These are phyloP conservation scores for Geotrichum bryndzae DNA, from an alignment of 1,139 yeast genomes.

Conservation along the genomic window DNA sequence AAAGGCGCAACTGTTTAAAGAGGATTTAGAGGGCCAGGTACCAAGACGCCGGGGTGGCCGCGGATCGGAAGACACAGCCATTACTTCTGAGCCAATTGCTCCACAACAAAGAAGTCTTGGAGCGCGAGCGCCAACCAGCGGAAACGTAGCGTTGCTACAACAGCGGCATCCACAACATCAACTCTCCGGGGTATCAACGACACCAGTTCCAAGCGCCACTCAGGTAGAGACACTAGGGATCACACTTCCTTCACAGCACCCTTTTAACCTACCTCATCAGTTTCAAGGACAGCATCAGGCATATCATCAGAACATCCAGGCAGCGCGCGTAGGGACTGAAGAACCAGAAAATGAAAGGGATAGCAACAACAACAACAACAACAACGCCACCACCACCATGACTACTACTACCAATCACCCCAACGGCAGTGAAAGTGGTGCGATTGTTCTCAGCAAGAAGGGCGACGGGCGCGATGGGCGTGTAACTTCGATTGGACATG, in stretches of 20 bases:
- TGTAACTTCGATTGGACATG: background rate
- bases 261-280: slow-evolving; percentile 1
- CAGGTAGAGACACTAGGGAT: background rate
- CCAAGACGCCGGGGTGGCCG: background rate
- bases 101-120: slow-evolving; percentile 7
- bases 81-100: background rate
- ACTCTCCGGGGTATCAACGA: background rate
- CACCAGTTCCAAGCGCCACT: background rate
- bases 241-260: slow-evolving; percentile 12
- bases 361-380: background rate
- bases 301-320: background rate
- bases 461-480: background rate
- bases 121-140: background rate
- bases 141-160: slow-evolving; percentile 2
- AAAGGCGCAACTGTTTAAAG: slow-evolving; percentile 13
- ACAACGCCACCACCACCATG: no score
- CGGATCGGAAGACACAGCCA: slow-evolving; percentile 5
- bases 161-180: slow-evolving; percentile 6
- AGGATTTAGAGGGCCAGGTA: background rate
- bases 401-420: background rate
- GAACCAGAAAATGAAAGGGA: background rate
- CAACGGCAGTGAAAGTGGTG: background rate
- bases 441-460: background rate
- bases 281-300: background rate
- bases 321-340: background rate